These are phyloP conservation scores for Cystobasidium tubakii DNA, from an alignment of 768 basidiomycete genomes.

Conservation along the genomic window DNA sequence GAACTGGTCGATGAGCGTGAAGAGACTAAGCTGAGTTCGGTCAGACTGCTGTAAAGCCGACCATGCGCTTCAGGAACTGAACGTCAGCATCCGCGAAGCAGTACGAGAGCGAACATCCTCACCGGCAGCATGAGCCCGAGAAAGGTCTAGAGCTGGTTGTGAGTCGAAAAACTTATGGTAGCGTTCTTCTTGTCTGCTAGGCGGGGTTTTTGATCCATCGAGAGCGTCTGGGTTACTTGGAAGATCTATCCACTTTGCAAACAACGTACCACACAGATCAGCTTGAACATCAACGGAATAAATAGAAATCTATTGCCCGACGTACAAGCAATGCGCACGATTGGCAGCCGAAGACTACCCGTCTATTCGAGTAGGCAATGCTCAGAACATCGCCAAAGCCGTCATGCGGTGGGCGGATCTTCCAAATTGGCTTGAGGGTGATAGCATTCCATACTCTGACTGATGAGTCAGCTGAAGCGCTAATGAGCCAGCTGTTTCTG, in stretches of 20 bases:
- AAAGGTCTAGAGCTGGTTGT: slow-evolving; percentile 33
- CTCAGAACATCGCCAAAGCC: slow-evolving; percentile 52
- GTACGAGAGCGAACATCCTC: neutral
- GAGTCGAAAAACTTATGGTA: slow-evolving; percentile 45
- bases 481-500: slow-evolving; percentile 49
- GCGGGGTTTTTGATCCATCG: slow-evolving; percentile 37
- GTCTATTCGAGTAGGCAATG: slow-evolving; percentile 45
- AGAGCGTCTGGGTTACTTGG: neutral
- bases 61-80: slow-evolving; percentile 6
- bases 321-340: slow-evolving; percentile 26
- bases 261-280: no score
- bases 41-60: slow-evolving; percentile 26
- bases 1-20: slow-evolving; percentile 30
- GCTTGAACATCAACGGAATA: no score
- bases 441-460: slow-evolving; percentile 48
- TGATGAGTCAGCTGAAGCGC: slow-evolving; percentile 48
- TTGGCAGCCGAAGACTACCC: slow-evolving; percentile 14
- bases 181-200: slow-evolving; percentile 35
- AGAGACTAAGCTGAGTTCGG: slow-evolving; percentile 23
- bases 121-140: slow-evolving; percentile 26
- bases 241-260: slow-evolving; percentile 20
- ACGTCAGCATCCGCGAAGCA: neutral
- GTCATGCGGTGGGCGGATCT: slow-evolving; percentile 50
- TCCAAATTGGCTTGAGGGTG: slow-evolving; percentile 48
- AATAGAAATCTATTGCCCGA: no score